Evolutionary conservation across 495 filamentous ascomycete genomes (phyloP).

Genomic region (Recurvomyces mirabilis): DNA sequence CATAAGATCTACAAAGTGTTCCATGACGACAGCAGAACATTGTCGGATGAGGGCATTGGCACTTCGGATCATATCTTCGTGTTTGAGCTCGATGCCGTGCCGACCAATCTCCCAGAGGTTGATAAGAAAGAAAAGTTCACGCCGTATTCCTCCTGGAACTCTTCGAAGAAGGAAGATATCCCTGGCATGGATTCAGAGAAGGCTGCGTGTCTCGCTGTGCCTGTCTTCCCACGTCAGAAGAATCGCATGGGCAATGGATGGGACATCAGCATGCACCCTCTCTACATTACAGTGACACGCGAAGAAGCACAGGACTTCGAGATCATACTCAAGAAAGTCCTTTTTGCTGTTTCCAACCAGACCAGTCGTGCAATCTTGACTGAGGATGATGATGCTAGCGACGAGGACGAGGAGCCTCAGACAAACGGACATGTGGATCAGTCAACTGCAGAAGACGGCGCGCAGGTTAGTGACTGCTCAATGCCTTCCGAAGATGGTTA

Average conservation of each 20-base stretch:
- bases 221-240: constrained; percentile 56
- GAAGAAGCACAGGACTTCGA: constrained; percentile 51
- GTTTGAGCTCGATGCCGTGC: constrained; percentile 66
- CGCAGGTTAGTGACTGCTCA: constrained; percentile 55
- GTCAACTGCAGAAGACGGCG: constrained; percentile 27
- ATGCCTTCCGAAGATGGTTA: constrained; percentile 84
- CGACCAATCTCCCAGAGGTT: constrained; percentile 57
- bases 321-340: constrained; percentile 49
- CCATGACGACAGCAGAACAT: constrained; percentile 49
- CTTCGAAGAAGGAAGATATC: constrained; percentile 48
- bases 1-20: constrained; percentile 75
- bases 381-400: constrained; percentile 25
- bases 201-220: constrained; percentile 63
- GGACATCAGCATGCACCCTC: constrained; percentile 42
- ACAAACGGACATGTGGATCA: constrained; percentile 49
- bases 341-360: constrained; percentile 45
- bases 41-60: constrained; percentile 56
- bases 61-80: constrained; percentile 55
- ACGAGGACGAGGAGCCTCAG: background rate
- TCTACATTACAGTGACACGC: constrained; percentile 48
- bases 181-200: constrained; percentile 49
- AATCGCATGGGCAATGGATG: constrained; percentile 15
- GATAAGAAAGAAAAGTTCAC: constrained; percentile 36
- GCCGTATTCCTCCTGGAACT: constrained; percentile 35
- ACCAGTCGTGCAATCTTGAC: constrained; percentile 51